Evolutionary conservation across 2,329 filamentous ascomycete species (phyloP).

Genomic region (Chaetomium globosum): DNA sequence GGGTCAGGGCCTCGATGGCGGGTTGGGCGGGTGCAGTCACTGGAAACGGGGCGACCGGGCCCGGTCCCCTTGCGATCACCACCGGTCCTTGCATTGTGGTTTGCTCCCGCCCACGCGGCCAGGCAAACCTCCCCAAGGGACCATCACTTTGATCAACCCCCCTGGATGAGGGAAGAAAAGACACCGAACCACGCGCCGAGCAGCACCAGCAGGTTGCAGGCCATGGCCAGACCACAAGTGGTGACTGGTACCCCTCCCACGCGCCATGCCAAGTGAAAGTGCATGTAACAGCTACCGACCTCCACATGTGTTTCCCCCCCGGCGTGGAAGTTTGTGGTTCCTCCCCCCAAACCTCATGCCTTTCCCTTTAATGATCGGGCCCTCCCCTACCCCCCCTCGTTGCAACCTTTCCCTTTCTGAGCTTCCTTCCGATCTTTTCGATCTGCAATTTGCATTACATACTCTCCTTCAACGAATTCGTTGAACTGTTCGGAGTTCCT

Average conservation of each 20-base stretch:
- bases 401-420: conserved; percentile 29
- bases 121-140: conserved; percentile 14
- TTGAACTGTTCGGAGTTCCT: conserved; percentile 34
- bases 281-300: conserved; percentile 15
- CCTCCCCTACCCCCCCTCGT: conserved; percentile 22
- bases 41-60: conserved; percentile 26
- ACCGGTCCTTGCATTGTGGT: conserved; percentile 24
- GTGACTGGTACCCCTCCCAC: conserved; percentile 11
- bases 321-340: background rate
- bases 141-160: conserved; percentile 2
- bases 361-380: conserved; percentile 33
- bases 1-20: conserved; percentile 20
- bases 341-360: conserved; percentile 19
- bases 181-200: background rate
- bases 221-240: background rate
- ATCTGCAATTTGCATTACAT: conserved; percentile 22
- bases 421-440: conserved; percentile 28
- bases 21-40: conserved; percentile 16
- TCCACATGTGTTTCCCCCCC: conserved; percentile 13
- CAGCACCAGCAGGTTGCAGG: background rate
- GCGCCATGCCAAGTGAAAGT: background rate
- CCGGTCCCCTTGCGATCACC: conserved; percentile 25
- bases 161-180: conserved; percentile 7
- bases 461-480: conserved; percentile 34
- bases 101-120: conserved; percentile 21